Evolutionary conservation across 176 grass and related monocot species (phyloP).

Genomic region (Pontederia paniculata): DNA sequence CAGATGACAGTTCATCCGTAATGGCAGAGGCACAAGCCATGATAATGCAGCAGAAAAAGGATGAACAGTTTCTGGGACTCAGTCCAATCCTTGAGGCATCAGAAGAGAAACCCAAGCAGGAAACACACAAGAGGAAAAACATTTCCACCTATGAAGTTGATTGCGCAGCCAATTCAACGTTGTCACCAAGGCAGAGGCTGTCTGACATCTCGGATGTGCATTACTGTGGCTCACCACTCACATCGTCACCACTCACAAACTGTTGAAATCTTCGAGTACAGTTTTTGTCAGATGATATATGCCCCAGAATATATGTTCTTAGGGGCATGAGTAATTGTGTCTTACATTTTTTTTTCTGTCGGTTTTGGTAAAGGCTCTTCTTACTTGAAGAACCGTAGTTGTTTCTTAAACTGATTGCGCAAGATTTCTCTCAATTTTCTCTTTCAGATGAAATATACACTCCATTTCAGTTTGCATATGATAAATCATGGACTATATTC

Average conservation of each 20-base stretch:
- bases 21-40: conserved; percentile 48
- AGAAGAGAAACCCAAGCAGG: conserved; percentile 52
- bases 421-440: too few species aligned
- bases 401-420: too few species aligned
- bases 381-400: too few species aligned
- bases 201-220: conserved; percentile 77
- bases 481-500: too few species aligned
- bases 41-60: conserved; percentile 31
- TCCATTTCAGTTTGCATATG: too few species aligned
- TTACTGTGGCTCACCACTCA: conserved; percentile 53
- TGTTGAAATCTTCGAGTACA: conserved; percentile 19
- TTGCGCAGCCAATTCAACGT: conserved; percentile 31
- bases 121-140: conserved; percentile 61
- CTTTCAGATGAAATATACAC: too few species aligned
- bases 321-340: too few species aligned
- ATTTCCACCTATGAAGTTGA: conserved; percentile 54
- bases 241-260: conserved; percentile 42
- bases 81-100: conserved; percentile 59
- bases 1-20: conserved; percentile 34
- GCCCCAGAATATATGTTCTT: too few species aligned
- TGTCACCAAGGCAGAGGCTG: conserved; percentile 49
- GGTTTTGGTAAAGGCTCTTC: too few species aligned
- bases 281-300: too few species aligned
- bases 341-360: too few species aligned
- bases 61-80: conserved; percentile 27